A percentile compares a stretch with the other conserved stretches of the same genome.
Conservation (phyloP, 2,329 filamentous ascomycete genomes). For the Diaporthe sp. region DNA sequence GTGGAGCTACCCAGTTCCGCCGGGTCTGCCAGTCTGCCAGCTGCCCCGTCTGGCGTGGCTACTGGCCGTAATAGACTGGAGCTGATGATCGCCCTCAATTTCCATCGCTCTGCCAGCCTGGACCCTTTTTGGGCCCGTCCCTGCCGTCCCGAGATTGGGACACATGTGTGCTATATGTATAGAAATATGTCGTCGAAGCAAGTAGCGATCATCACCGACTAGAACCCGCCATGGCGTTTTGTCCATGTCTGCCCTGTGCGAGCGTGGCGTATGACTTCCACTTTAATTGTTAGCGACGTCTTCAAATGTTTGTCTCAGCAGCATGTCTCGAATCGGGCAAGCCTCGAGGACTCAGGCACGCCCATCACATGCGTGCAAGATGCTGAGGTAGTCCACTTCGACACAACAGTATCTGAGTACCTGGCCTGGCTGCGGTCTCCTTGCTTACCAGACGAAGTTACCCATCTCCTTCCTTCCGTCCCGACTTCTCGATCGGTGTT, state of each 20-base stretch:
- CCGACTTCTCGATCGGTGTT: neutral
- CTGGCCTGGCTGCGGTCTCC: too few relatives aligned
- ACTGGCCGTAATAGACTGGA: conserved; percentile 7
- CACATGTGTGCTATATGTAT: neutral
- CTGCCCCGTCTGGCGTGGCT: neutral
- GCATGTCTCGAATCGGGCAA: conserved; percentile 10
- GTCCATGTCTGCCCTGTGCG: neutral
- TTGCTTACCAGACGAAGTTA: too few relatives aligned
- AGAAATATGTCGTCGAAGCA: neutral
- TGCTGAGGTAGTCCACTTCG: neutral
- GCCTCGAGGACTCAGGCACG: conserved; percentile 9
- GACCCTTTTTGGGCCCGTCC: neutral
- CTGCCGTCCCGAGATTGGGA: neutral
- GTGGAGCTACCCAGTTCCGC: neutral
- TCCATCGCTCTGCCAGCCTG: neutral
- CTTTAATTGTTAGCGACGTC: neutral
- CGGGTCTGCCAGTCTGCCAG: neutral
- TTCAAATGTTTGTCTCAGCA: conserved; percentile 18
- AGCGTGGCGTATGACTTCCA: neutral
- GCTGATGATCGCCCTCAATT: conserved; percentile 11
- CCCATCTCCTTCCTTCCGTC: neutral
- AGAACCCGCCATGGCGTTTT: neutral
- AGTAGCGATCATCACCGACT: neutral
- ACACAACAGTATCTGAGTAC: neutral
- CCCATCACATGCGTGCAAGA: conserved; percentile 11